Base-by-base conservation (phyloP, 2,329 filamentous ascomycete genomes). In the Aspergillus pseudoviridinutans region DNA sequence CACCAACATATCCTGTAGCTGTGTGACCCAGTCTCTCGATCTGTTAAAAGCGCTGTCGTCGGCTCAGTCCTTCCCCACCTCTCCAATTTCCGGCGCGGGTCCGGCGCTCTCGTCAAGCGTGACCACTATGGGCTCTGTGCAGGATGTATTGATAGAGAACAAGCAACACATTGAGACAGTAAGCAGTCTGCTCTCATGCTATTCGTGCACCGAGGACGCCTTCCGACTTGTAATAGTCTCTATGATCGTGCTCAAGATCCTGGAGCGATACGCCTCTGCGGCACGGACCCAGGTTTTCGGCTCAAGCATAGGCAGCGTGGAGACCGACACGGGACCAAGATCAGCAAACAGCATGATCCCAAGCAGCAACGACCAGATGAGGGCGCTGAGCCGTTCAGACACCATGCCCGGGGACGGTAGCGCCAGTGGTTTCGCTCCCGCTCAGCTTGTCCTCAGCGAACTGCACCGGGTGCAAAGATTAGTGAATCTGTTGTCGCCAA, bases 391-490 rank as follows among this genome's bases (percentile, higher is more conserved):
- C 10, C 28, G 28, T 12, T 4, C 28, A 29, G 10, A 29, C 9
- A 29, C 28, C 28, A 12, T 29, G 28, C 9, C 28, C 9, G 9
- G 28, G 28, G 28, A 12, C 10, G 28, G 10, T 12, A 32, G 29
- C 25, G 38, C 46, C 54, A 46, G 51, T 20, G 47, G 61, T 67
- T 60, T 61, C 66, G 1, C 28, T 3, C 28, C 28, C 28, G 67
- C 70, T 17, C 73, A 74, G 64, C 60, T 71, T 9, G 67, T 76
- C 17, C 68, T 76, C n/a, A 61, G 67, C 35, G 72, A 76, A 56
- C 61, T 76, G 42, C 70, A 76, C 56, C 70, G 69, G 41, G 71
- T 71, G 9, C 72, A 71, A 58, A 58, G 65, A 22, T 57, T 74
- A 8, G 61, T 74, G 5, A 69, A 70, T 49, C 57, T 54, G 52